Evolutionary conservation across 2,329 filamentous ascomycete species (phyloP), one percentile per base, ranked within the genome.

Genomic region (Fusarium sp.): DNA sequence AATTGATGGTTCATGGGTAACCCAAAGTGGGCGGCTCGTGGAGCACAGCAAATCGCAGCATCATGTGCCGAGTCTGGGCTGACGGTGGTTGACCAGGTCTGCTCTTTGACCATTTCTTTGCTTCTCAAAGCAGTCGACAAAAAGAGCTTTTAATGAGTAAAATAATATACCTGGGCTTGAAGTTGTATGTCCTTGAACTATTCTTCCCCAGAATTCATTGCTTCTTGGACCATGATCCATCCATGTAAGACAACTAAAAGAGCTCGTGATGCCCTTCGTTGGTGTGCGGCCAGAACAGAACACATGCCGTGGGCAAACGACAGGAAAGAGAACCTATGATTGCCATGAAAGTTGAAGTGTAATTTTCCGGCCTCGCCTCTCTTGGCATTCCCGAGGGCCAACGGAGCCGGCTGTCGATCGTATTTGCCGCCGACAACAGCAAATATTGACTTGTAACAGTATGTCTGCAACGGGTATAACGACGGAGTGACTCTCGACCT

Each of bases 371-470:
- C 28, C 42, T 52, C 20, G 63, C 28, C 42, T 52, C 20, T 52
- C 41, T 57, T 70, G 52, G 46, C 43, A 66, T 71, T 72, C 68
- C 69, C 73, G 73, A 75, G 73, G 73, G 47, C 69, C 57, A 75
- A 66, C 70, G 73, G 73, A 75, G 68, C 44, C 60, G 46, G 59
- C 46, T 58, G 35, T 65, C 26, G 44, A 57, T 52, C 28, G 49
- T 21, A n/a, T 49, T 35, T n/a, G 28, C 46, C 26, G 41, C 47
- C 29, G 16, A 35, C 33, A 35, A 20, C 21, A 42, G 20, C 16
- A 35, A 38, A 46, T 35, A 28, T 13, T n/a, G 21, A 20, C 23
- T 26, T 47, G 44, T 21, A 47, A 12, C 16, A 41, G 8, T 39
- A 15, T 21, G 29, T 39, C 23, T 52, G 16, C 26, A 38, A 29